phyloP scores from a whole-genome alignment of 345 rosid species.

The Gossypium mustelinum region DNA sequence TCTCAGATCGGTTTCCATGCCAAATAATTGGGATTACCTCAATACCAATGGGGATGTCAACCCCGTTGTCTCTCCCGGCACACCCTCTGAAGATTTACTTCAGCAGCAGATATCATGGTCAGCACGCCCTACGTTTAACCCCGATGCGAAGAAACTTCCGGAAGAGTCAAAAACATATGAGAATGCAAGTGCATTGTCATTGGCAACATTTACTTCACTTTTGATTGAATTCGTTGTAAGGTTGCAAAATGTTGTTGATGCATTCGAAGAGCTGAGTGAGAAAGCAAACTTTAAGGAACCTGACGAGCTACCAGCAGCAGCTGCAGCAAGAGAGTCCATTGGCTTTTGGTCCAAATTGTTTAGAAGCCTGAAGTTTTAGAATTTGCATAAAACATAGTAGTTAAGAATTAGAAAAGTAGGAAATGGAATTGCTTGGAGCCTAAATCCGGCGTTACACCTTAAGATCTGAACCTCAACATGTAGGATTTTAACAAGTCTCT shows the following conservation, averaged over 20 bases:
- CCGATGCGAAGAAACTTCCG: conserved; percentile 26
- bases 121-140: conserved; percentile 28
- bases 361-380: conserved; percentile 28
- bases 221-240: conserved; percentile 86
- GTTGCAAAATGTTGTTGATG: conserved; percentile 62
- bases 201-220: conserved; percentile 80
- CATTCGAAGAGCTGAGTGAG: conserved; percentile 63
- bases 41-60: conserved; percentile 6
- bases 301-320: conserved; percentile 19
- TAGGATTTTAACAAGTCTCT: neutral
- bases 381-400: neutral
- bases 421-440: neutral
- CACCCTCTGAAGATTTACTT: conserved; percentile 22
- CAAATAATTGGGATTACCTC: conserved; percentile 22
- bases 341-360: conserved; percentile 44
- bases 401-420: neutral
- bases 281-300: conserved; percentile 70
- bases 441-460: neutral
- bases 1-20: conserved; percentile 33
- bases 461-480: neutral
- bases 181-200: conserved; percentile 82
- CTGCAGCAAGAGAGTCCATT: conserved; percentile 15
- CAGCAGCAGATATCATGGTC: conserved; percentile 62
- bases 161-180: conserved; percentile 70
- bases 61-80: conserved; percentile 18